These are phyloP conservation scores for Pichia sp. DNA, from an alignment of 1,139 yeast genomes.

Conservation along the genomic window DNA sequence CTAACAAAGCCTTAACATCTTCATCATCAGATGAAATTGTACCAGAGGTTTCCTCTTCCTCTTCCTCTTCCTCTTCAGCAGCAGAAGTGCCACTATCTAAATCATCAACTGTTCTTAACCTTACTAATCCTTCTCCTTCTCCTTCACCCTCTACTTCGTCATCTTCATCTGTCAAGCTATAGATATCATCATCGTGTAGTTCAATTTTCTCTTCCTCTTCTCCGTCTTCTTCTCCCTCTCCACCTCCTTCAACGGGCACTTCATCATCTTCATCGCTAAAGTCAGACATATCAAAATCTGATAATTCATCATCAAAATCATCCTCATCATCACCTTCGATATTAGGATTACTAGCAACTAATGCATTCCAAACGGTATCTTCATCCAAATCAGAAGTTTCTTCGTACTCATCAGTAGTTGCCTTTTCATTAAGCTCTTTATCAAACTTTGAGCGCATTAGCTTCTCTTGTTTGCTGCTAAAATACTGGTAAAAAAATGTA, in stretches of 20 bases:
- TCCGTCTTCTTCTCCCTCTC: not conserved
- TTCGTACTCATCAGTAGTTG: constrained; percentile 31
- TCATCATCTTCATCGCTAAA: constrained; percentile 30
- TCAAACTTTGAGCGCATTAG: constrained; percentile 29
- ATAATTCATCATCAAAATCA: constrained; percentile 38
- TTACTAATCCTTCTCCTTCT: constrained; percentile 11
- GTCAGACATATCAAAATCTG: constrained; percentile 38
- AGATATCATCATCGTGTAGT: constrained; percentile 8
- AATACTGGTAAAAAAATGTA: constrained; percentile 82
- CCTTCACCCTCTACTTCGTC: not conserved
- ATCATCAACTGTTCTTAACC: constrained; percentile 11
- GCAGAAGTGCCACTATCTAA: constrained; percentile 22
- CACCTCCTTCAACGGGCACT: constrained; percentile 28
- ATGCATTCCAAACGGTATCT: constrained; percentile 83
- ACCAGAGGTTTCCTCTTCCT: constrained; percentile 21
- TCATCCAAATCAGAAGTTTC: constrained; percentile 53
- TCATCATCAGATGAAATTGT: constrained; percentile 29
- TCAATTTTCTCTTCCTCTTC: constrained; percentile 1
- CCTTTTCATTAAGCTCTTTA: constrained; percentile 29
- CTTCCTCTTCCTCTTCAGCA: constrained; percentile 27
- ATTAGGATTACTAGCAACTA: constrained; percentile 79
- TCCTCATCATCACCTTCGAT: constrained; percentile 55
- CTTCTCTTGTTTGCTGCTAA: constrained; percentile 48
- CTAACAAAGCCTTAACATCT: constrained; percentile 26
- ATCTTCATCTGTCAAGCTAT: not conserved